Conservation (phyloP, 495 filamentous ascomycete genomes). For the Neurospora sublineolata region DNA sequence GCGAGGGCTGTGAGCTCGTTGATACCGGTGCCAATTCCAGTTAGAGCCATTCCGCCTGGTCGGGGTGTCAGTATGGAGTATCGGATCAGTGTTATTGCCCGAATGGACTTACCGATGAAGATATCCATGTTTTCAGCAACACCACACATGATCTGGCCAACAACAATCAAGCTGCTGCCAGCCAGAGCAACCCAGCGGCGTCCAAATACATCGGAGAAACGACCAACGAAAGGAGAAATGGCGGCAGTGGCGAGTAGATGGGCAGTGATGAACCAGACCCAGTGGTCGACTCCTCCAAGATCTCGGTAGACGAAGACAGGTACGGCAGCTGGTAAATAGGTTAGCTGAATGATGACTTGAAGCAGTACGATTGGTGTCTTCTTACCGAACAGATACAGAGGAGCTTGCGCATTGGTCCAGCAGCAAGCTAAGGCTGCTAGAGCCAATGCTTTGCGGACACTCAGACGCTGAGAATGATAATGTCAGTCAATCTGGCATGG, state of each 20-base stretch:
- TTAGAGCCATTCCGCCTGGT: slow-evolving; percentile 16
- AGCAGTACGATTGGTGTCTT: neutral
- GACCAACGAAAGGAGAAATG: slow-evolving; percentile 62
- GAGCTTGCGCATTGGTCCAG: slow-evolving; percentile 20
- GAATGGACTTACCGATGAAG: slow-evolving; percentile 48
- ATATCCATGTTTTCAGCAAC: slow-evolving; percentile 55
- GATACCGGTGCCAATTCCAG: slow-evolving; percentile 5
- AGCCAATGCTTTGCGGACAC: slow-evolving; percentile 6
- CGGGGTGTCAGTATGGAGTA: neutral
- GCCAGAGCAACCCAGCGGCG: slow-evolving; percentile 55
- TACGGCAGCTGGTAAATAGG: slow-evolving; percentile 6
- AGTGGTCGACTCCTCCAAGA: slow-evolving; percentile 54
- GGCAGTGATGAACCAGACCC: slow-evolving; percentile 63
- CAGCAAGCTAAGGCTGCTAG: slow-evolving; percentile 17
- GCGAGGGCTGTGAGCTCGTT: slow-evolving; percentile 21
- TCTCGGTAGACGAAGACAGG: slow-evolving; percentile 44
- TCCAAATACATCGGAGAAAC: slow-evolving; percentile 57
- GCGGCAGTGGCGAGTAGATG: slow-evolving; percentile 57
- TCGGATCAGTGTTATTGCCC: no score
- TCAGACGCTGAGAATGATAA: neutral
- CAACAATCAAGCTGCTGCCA: slow-evolving; percentile 45
- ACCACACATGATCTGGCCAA: slow-evolving; percentile 56
- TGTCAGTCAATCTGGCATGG: neutral
- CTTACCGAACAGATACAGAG: slow-evolving; percentile 19
- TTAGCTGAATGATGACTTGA: neutral